phyloP scores from a whole-genome alignment of 2,329 filamentous ascomycete genomes.

The Alternaria incomplexa region DNA sequence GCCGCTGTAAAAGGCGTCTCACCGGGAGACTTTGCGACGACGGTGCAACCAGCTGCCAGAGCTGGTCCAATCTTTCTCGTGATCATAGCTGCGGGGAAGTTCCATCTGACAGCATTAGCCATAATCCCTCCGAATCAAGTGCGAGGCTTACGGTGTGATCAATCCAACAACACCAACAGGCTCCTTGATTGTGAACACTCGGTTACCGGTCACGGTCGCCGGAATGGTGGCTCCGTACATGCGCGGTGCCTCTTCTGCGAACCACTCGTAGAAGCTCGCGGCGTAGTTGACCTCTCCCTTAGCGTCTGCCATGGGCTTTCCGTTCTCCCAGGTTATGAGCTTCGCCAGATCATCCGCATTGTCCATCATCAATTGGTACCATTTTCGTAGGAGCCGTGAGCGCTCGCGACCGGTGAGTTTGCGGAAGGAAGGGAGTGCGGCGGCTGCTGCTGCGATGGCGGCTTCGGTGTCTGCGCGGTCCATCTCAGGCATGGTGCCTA shows the following conservation, averaged over 20 bases:
- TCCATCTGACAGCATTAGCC: slow-evolving; percentile 64
- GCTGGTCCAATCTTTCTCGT: slow-evolving; percentile 65
- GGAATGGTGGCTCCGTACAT: slow-evolving; percentile 72
- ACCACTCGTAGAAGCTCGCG: slow-evolving; percentile 52
- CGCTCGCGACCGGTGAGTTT: slow-evolving; percentile 76
- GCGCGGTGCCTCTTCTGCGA: slow-evolving; percentile 48
- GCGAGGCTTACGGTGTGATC: slow-evolving; percentile 70
- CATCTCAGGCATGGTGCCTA: slow-evolving; percentile 88
- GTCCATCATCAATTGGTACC: slow-evolving; percentile 80
- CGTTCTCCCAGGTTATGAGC: slow-evolving; percentile 89
- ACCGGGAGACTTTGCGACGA: slow-evolving; percentile 87
- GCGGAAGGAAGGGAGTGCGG: slow-evolving; percentile 74
- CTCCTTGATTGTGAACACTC: slow-evolving; percentile 80
- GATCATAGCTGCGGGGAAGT: slow-evolving; percentile 68
- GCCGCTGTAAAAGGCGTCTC: slow-evolving; percentile 93
- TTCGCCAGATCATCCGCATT: slow-evolving; percentile 81
- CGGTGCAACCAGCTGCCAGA: slow-evolving; percentile 92
- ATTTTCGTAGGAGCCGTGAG: slow-evolving; percentile 74
- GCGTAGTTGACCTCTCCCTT: slow-evolving; percentile 50
- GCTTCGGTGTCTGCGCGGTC: slow-evolving; percentile 75
- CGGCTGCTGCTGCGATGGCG: slow-evolving; percentile 82
- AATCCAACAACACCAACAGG: slow-evolving; percentile 83
- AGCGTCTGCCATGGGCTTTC: slow-evolving; percentile 72
- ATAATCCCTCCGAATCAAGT: not conserved
- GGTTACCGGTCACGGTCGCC: slow-evolving; percentile 71